Evolutionary conservation across 2,329 filamentous ascomycete genomes (phyloP), one percentile per base, ranked within the genome.

Genomic region (Dryadomyces quercivorus): DNA sequence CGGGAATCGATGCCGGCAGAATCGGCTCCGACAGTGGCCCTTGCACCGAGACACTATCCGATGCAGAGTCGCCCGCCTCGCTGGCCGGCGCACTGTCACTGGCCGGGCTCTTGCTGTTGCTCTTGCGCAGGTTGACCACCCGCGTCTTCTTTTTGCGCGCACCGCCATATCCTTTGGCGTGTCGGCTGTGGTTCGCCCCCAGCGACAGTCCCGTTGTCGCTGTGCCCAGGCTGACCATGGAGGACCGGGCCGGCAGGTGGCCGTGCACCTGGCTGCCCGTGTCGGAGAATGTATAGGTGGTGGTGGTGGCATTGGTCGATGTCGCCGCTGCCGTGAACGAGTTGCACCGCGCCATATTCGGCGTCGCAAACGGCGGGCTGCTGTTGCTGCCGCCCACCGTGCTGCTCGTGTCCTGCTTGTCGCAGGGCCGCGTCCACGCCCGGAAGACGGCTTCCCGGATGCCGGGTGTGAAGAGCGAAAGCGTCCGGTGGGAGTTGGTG

Each of bases 401-500:
- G 21, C 22, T n/a, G 6, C 63, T 61, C 55, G 73, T 64, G 56
- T 93, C 87, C 46, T 75, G 75, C 56, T 82, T 76, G 58, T 95
- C 90, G 51, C 80, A 77, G 40, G 85, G 81, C 44, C 86, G 86
- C 16, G 92, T 88, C 88, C 91, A 95, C 36, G 92, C 93, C 57
- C 93, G 81, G 68, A 95, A 96, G 26, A 97, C 85, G 4, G 88
- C 88, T 67, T 97, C 89, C 52, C 82, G 76, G 56, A 97, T 92
- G n/a, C 85, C 82, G 0, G 92, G 90, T 1, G 92, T 96, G 65
- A 95, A 95, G 0, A 97, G 74, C 5, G 91, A 95, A 38, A 97
- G 72, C 0, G 93, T 97, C 50, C 88, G 83, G 63, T 97, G 90
- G 2, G 90, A 95, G 63, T 95, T 86, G 4, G 82, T 90, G 55